Evolutionary conservation across 2,329 filamentous ascomycete genomes (phyloP), one percentile per base, ranked within the genome.

Genomic region (Byssoonygena ceratinophila): DNA sequence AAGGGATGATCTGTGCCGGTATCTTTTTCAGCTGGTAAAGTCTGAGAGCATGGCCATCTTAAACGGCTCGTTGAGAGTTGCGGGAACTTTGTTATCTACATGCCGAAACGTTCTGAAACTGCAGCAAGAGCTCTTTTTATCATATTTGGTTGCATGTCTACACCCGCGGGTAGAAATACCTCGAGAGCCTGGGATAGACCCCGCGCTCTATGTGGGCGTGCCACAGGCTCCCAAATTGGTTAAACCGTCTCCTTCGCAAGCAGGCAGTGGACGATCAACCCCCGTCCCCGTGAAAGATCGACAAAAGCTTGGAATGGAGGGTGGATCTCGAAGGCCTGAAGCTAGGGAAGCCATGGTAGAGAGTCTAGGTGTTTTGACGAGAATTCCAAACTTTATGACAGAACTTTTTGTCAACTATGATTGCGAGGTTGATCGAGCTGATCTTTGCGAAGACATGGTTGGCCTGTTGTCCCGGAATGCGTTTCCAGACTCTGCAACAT

Each of bases 321-420:
- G 92, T 1, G 90, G 91, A 7, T 81, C 87, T 32, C 80, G 92
- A 57, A 95, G 94, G 66, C 92, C 92, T 2, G 94, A 98, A 68
- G 90, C 92, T 27, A 80, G 92, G 59, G 92, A 98, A 73, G 90
- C 92, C 29, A 98, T 98, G 92, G 88, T 98, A 3, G 92, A 98
- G 71, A 94, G 87, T 60, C 84, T 98, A 41, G 90, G 91, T 32
- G 89, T 91, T 51, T 74, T 98, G 55, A 87, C 89, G 34, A 80
- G 94, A 39, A 95, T 98, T 75, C 89, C 92, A 0, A 90, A 83
- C 39, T 98, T 94, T 64, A 89, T 97, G 81, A 82, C 85, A 9
- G 94, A 98, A 67, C 76, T 98, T 6, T 98, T 96, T 65, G 82
- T 97, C 69, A 98, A 98, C 68, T 98, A 97, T 65, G 92, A 98